A percentile compares a stretch with the other conserved stretches of the same genome.
These are phyloP conservation scores for Bertia moriformis DNA, from an alignment of 2,329 filamentous ascomycete genomes.

Conservation along the genomic window DNA sequence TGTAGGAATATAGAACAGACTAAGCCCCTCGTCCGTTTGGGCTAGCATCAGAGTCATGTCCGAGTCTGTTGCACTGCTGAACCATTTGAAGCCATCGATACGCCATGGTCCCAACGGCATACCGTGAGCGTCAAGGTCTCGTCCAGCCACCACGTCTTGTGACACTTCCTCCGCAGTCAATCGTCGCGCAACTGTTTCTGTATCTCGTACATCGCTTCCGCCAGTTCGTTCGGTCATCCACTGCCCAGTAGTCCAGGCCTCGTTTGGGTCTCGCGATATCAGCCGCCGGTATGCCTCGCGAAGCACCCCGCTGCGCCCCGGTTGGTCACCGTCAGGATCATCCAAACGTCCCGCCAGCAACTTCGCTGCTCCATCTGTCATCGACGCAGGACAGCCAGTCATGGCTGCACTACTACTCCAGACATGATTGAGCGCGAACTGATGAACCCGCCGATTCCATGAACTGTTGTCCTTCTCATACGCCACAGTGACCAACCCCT, in stretches of 20 bases:
- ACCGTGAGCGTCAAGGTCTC: too few species aligned
- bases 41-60: conserved; percentile 52
- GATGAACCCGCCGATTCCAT: too few species aligned
- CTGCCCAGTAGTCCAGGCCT: conserved; percentile 54
- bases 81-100: conserved; percentile 60
- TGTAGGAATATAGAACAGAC: conserved; percentile 46
- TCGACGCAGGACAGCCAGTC: background rate
- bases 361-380: background rate
- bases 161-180: too few species aligned
- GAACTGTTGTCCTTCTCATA: too few species aligned
- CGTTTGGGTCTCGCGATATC: background rate
- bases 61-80: conserved; percentile 51
- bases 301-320: background rate
- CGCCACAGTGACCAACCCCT: too few species aligned
- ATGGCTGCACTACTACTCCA: too few species aligned
- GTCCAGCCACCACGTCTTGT: too few species aligned
- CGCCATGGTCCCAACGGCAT: conserved; percentile 47
- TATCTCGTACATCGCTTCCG: conserved; percentile 54
- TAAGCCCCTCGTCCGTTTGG: conserved; percentile 34
- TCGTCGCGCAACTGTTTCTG: conserved; percentile 51
- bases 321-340: background rate
- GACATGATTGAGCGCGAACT: too few species aligned
- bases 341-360: too few species aligned
- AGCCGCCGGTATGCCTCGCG: background rate
- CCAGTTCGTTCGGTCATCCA: conserved; percentile 66